Percentiles rank a stretch among this genome's conserved stretches.
Evolutionary conservation across 73 alveolate genomes (phyloP).

Genomic region (Paramecium pentaurelia): DNA sequence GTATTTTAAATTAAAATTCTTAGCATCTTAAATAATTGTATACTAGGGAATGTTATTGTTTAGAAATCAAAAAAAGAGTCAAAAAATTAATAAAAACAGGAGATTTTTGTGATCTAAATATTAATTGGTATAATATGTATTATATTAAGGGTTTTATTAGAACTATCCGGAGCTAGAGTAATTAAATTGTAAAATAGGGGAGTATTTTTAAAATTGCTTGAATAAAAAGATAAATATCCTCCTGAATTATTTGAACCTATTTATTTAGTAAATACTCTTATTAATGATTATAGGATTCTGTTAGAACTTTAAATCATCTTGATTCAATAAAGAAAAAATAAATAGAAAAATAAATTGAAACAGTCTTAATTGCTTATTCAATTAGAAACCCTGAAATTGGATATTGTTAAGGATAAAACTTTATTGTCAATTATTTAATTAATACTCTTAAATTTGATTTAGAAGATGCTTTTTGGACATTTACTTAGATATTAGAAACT

Average conservation of each 20-base stretch:
- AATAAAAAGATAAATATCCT: background rate
- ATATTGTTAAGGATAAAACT: constrained; percentile 14
- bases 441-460: background rate
- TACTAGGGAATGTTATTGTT: background rate
- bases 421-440: background rate
- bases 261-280: background rate
- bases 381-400: background rate
- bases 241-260: background rate
- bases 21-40: background rate
- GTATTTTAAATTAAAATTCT: background rate
- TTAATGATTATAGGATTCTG: background rate
- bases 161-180: background rate
- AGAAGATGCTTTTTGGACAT: constrained; percentile 42
- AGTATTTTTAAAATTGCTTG: background rate
- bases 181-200: background rate
- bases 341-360: background rate
- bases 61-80: background rate
- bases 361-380: background rate
- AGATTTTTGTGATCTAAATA: background rate
- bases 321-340: background rate
- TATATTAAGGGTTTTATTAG: background rate
- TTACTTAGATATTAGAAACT: background rate
- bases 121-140: background rate
- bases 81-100: background rate
- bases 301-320: background rate